Conservation (phyloP, 495 filamentous ascomycete species). For the Tuber brumale region DNA sequence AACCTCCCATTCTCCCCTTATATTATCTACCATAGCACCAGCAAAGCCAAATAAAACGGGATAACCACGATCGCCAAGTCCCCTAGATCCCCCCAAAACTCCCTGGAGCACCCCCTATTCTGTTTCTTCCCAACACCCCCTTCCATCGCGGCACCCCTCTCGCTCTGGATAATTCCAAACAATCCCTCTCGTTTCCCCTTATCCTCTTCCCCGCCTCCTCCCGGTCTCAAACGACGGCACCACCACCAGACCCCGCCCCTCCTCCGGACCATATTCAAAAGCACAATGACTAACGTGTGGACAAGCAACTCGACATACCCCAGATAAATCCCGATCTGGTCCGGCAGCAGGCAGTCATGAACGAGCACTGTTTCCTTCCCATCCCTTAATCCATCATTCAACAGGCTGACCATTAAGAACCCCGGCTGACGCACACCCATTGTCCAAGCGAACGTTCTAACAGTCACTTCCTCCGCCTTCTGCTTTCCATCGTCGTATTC, state of each 20-base stretch:
- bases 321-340: constrained; percentile 63
- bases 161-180: neutral
- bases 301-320: neutral
- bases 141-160: neutral
- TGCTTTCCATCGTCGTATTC: constrained; percentile 50
- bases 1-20: neutral
- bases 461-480: constrained; percentile 76
- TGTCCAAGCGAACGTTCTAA: constrained; percentile 84
- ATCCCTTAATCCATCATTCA: constrained; percentile 68
- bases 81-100: neutral
- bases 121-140: neutral
- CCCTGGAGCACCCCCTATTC: neutral
- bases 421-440: constrained; percentile 87
- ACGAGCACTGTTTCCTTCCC: constrained; percentile 61
- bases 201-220: neutral
- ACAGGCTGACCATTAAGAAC: constrained; percentile 79
- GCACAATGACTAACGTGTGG: neutral
- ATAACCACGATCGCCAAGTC: neutral
- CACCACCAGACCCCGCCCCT: neutral
- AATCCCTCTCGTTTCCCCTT: neutral
- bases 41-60: neutral
- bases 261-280: neutral
- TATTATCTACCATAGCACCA: neutral
- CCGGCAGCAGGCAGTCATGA: constrained; percentile 82
- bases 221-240: neutral